Evolutionary conservation across 2,329 filamentous ascomycete species (phyloP).

Genomic region (Penicillium sp.): DNA sequence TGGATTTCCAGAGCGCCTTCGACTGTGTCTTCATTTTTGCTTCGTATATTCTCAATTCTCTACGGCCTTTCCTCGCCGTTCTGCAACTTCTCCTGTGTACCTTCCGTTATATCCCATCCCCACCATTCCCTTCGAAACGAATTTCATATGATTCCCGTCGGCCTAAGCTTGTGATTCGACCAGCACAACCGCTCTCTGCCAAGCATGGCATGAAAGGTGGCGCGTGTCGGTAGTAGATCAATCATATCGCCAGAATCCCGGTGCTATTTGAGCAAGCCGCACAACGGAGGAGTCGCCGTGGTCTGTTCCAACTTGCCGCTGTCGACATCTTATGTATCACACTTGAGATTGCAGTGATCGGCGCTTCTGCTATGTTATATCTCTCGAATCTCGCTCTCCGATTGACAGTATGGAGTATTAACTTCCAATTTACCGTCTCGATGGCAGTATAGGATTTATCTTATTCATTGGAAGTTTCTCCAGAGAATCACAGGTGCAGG

Average conservation of each 20-base stretch:
- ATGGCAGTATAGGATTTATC: not conserved
- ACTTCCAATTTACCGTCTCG: not conserved
- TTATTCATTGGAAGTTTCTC: not conserved
- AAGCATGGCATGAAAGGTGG: not conserved
- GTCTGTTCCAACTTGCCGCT: not conserved
- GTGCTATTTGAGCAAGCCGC: not conserved
- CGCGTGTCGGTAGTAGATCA: slow-evolving; percentile 5
- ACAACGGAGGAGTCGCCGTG: not conserved
- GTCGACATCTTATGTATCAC: not conserved
- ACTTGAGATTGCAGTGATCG: not conserved
- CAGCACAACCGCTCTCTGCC: not conserved
- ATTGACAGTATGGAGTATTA: not conserved
- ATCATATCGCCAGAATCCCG: not conserved
- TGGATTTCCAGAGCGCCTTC: too few species aligned
- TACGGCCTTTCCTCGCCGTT: too few species aligned
- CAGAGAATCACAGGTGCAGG: not conserved
- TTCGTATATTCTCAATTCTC: too few species aligned
- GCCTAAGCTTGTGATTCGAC: not conserved
- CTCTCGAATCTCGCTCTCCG: not conserved
- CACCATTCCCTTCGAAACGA: too few species aligned
- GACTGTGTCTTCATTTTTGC: too few species aligned
- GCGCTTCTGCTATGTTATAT: not conserved
- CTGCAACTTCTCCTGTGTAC: too few species aligned
- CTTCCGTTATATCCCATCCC: too few species aligned
- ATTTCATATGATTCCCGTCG: not conserved